phyloP scores from a whole-genome alignment of 768 basidiomycete species.

The Saitozyma sp. region DNA sequence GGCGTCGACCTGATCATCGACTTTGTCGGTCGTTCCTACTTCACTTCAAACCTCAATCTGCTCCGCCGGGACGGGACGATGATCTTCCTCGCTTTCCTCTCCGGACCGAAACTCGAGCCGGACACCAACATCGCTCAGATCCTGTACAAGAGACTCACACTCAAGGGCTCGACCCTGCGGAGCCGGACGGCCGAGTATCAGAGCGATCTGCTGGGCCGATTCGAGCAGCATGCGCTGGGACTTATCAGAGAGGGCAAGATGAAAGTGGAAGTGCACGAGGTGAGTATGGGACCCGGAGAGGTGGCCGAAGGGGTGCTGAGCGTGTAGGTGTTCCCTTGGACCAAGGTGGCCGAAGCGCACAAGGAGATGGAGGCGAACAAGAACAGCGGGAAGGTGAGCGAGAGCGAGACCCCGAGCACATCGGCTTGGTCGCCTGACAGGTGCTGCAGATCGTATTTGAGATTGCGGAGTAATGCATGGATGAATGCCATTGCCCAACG shows the following conservation, averaged over 20 bases:
- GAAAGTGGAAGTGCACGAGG: constrained; percentile 77
- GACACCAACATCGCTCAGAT: constrained; percentile 62
- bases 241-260: constrained; percentile 67
- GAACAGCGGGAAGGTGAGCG: constrained; percentile 58
- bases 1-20: constrained; percentile 85
- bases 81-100: constrained; percentile 50
- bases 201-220: constrained; percentile 63
- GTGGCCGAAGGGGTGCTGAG: neutral
- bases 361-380: constrained; percentile 78
- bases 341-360: constrained; percentile 75
- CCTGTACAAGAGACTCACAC: constrained; percentile 77
- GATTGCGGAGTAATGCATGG: constrained; percentile 23
- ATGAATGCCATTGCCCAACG: constrained; percentile 1
- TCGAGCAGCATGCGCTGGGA: constrained; percentile 60
- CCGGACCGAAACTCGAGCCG: constrained; percentile 33
- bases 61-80: constrained; percentile 48
- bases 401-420: constrained; percentile 7
- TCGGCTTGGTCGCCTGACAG: neutral
- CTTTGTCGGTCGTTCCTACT: constrained; percentile 56
- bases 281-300: constrained; percentile 31
- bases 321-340: constrained; percentile 75
- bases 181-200: constrained; percentile 76
- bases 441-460: constrained; percentile 49
- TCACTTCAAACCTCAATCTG: constrained; percentile 40
- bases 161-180: constrained; percentile 85